These are phyloP conservation scores for Fusarium sp. DNA, from an alignment of 2,329 filamentous ascomycete genomes.

Conservation along the genomic window DNA sequence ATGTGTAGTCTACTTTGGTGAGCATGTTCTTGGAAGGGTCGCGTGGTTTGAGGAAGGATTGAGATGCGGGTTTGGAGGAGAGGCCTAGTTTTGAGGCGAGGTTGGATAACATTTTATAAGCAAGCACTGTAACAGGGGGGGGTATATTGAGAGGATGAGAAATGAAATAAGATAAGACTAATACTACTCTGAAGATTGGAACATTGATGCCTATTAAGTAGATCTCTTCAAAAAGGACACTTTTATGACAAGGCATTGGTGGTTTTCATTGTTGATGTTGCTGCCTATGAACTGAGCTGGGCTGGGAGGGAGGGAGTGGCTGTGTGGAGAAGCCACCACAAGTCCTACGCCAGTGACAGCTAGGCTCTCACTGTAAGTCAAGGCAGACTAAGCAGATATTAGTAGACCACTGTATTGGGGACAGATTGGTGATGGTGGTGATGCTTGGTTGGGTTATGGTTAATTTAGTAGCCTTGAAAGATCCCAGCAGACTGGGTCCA, in stretches of 20 bases:
- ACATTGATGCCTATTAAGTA: neutral
- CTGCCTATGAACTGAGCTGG: conserved; percentile 11
- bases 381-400: neutral
- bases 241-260: neutral
- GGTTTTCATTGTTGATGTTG: conserved; percentile 5
- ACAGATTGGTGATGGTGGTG: neutral
- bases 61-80: neutral
- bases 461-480: neutral
- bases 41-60: conserved; percentile 1
- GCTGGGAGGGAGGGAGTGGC: neutral
- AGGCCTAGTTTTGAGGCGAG: conserved; percentile 39
- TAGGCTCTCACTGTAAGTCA: neutral
- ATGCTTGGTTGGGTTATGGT: neutral
- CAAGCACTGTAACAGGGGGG: neutral
- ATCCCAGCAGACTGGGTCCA: neutral
- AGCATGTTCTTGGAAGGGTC: conserved; percentile 1
- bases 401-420: neutral
- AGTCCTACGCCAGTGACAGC: conserved; percentile 10
- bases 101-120: conserved; percentile 34
- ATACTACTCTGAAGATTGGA: neutral
- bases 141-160: neutral
- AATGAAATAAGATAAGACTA: too few species aligned
- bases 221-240: neutral
- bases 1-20: conserved; percentile 41
- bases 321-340: conserved; percentile 19